Evolutionary conservation across 805 yeast genomes (phyloP).

Genomic region (Ogataea nonfermentans): DNA sequence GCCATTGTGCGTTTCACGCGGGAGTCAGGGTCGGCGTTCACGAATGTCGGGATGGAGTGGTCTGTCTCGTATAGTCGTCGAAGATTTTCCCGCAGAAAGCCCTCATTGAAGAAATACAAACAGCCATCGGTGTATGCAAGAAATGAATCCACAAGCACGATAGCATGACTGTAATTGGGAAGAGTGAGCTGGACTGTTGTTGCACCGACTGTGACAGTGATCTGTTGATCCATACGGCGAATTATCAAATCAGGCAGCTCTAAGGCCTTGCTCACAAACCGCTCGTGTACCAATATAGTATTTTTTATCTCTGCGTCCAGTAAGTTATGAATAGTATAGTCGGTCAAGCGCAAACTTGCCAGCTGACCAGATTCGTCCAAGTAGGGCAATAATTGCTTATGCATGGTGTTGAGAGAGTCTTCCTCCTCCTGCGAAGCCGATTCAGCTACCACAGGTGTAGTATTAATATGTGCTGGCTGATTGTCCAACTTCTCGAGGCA

Average conservation of each 20-base stretch:
- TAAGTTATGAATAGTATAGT: conserved; percentile 2
- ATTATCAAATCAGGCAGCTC: not conserved
- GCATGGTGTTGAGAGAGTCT: not conserved
- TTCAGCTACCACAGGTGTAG: not conserved
- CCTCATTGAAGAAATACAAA: conserved; percentile 73
- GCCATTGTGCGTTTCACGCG: conserved; percentile 50
- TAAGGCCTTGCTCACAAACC: not conserved
- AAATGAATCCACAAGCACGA: conserved; percentile 63
- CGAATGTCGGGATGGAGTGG: conserved; percentile 4
- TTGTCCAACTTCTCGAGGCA: conserved; percentile 4
- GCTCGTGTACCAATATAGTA: not conserved
- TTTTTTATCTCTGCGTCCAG: conserved; percentile 3
- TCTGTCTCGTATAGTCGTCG: conserved; percentile 50
- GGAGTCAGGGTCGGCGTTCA: conserved; percentile 20
- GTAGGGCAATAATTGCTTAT: conserved; percentile 48
- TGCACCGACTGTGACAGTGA: not conserved
- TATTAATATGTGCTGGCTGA: not conserved
- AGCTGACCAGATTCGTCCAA: conserved; percentile 54
- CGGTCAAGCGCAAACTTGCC: not conserved
- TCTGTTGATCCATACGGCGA: not conserved
- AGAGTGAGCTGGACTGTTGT: conserved; percentile 51
- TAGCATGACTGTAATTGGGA: conserved; percentile 67
- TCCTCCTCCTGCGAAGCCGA: too few relatives aligned
- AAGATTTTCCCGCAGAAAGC: conserved; percentile 57
- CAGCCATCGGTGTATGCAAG: conserved; percentile 73